Base-by-base conservation (phyloP, 2,329 filamentous ascomycete genomes). In the Emericellopsis cladophorae region DNA sequence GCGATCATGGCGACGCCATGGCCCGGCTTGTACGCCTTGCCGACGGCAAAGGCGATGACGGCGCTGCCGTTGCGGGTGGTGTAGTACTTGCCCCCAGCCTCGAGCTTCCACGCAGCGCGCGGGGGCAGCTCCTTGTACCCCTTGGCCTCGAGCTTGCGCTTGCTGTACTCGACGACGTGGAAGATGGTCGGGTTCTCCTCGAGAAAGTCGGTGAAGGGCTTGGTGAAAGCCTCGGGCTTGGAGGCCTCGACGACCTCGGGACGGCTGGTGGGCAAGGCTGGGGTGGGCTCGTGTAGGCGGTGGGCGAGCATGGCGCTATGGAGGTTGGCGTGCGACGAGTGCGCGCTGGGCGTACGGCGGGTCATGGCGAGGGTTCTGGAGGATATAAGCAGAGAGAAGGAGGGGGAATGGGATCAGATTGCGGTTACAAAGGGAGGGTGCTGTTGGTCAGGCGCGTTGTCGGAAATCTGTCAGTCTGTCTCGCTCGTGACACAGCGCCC, bases 131-230 rank as follows among this genome's bases (percentile, higher is more conserved):
- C 45, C 39, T 26, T 73, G 62, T 84, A 98, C 36, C 87, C 90
- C 31, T 76, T 68, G 32, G 76, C 70, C 46, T 73, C 68, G 37
- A 95, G 72, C 53, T 88, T 80, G 43, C 71, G 67, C 52, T 81
- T 79, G 57, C 95, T 86, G 51, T 86, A 76, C 43, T 79, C 74
- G 23, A 95, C 88, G 1, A 86, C 79, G 54, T 98, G 92, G 60
- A 94, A 98, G 37, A 95, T 76, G 8, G 92, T 96, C 0, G 92
- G 92, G 56, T 95, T 95, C 46, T 84, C 74, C 36, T 79, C 84
- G 66, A 96, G 74, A 57, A 95, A 96, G 40, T 86, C 74, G 57
- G 83, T 81, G 58, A 94, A 95, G 1, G 88, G 86, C 61, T 87
- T 71, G 8, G 85, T 84, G 58, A 88, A 94, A 44, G 70, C 70